phyloP scores from a whole-genome alignment of 2,329 filamentous ascomycete genomes.

The Monilinia aucupariae region DNA sequence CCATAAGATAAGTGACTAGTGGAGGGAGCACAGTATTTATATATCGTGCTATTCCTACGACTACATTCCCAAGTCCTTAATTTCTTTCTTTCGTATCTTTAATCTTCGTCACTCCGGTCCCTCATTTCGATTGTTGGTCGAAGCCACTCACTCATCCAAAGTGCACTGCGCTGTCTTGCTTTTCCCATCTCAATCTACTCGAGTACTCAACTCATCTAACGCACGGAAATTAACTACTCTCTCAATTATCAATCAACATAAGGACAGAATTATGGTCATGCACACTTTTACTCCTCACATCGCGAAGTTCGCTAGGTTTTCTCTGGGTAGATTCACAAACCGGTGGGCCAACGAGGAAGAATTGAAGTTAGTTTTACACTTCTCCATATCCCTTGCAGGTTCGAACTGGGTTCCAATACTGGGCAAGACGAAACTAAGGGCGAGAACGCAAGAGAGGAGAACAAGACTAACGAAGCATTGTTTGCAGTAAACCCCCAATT shows the following conservation, averaged over 20 bases:
- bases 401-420: too few species aligned
- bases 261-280: not conserved
- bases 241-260: not conserved
- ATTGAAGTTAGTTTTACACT: slow-evolving; percentile 4
- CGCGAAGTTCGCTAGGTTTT: slow-evolving; percentile 10
- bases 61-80: not conserved
- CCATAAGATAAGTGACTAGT: not conserved
- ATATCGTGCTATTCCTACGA: not conserved
- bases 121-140: not conserved
- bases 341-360: slow-evolving; percentile 15
- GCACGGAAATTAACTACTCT: not conserved
- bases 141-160: slow-evolving; percentile 3
- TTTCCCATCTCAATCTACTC: not conserved
- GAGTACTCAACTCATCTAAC: not conserved
- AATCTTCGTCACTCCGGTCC: not conserved
- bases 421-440: too few species aligned
- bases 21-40: not conserved
- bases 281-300: slow-evolving; percentile 3
- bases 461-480: not conserved
- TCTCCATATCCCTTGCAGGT: not conserved
- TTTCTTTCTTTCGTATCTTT: not conserved
- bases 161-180: not conserved
- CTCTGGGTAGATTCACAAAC: slow-evolving; percentile 13
- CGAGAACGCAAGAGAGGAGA: not conserved
- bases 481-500: slow-evolving; percentile 7